Conservation (phyloP, 2,329 filamentous ascomycete species). For the Thelonectria rubi region DNA sequence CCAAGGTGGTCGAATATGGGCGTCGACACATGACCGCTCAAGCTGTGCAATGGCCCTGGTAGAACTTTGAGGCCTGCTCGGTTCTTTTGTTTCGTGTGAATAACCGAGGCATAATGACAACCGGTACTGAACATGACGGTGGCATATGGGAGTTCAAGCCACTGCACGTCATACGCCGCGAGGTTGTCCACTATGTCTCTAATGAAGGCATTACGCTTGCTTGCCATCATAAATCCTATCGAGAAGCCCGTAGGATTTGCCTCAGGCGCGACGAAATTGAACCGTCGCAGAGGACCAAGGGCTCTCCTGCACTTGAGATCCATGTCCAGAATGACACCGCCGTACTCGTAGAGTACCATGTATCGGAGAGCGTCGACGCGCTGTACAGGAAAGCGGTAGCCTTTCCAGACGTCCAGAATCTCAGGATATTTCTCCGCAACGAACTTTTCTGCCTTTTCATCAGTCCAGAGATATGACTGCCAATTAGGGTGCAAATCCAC, state of each 20-base stretch:
- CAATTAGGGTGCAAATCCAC: neutral
- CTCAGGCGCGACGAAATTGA: neutral
- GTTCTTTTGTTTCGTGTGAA: neutral
- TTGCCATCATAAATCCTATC: neutral
- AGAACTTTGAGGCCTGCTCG: neutral
- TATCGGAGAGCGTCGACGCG: neutral
- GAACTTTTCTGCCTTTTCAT: neutral
- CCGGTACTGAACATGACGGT: conserved; percentile 5
- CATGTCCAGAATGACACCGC: conserved; percentile 2
- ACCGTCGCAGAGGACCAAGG: conserved; percentile 1
- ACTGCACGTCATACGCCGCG: neutral
- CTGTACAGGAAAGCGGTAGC: neutral
- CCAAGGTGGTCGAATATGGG: conserved; percentile 1
- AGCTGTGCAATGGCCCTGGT: neutral
- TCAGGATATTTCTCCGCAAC: neutral
- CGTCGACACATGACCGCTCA: neutral
- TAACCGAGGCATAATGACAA: neutral
- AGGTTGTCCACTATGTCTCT: neutral
- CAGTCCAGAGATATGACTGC: neutral
- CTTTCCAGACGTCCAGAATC: neutral
- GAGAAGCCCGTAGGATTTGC: neutral
- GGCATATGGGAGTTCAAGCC: neutral
- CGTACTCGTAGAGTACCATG: neutral
- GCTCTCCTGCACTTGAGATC: neutral
- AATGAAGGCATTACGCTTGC: neutral